Conservation (phyloP, 2,329 filamentous ascomycete genomes). For the Talaromyces sp. region DNA sequence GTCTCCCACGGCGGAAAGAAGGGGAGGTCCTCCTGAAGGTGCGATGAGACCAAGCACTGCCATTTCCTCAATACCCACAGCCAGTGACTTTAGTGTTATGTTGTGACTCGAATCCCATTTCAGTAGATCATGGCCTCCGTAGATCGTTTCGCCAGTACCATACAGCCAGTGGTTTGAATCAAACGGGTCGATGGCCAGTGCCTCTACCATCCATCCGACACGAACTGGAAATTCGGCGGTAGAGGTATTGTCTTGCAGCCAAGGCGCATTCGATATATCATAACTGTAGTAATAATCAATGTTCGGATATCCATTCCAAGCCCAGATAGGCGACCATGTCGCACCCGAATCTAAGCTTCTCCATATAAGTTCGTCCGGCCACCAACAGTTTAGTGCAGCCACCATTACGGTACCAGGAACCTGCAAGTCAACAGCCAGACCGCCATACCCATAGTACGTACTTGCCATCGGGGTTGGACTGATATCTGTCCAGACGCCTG, state of each 20-base stretch:
- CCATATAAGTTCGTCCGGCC: constrained; percentile 57
- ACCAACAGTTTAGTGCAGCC: constrained; percentile 58
- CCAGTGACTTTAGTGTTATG: constrained; percentile 51
- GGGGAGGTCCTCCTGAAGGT: constrained; percentile 50
- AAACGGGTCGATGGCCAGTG: constrained; percentile 56
- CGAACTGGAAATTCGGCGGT: constrained; percentile 21
- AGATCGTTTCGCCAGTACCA: constrained; percentile 57
- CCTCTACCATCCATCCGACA: constrained; percentile 61
- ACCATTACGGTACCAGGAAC: constrained; percentile 57
- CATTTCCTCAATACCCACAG: constrained; percentile 56
- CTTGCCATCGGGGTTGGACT: constrained; percentile 51
- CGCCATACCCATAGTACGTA: constrained; percentile 56
- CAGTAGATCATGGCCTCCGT: constrained; percentile 54
- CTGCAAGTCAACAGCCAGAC: constrained; percentile 53
- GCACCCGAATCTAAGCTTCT: constrained; percentile 54
- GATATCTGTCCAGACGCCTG: constrained; percentile 54
- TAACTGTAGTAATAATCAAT: constrained; percentile 49
- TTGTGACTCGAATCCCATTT: constrained; percentile 54
- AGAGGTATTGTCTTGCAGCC: constrained; percentile 52
- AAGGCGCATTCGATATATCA: constrained; percentile 50
- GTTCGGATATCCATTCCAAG: constrained; percentile 48
- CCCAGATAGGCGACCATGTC: constrained; percentile 56
- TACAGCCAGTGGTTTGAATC: constrained; percentile 62
- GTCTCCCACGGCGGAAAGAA: constrained; percentile 53
- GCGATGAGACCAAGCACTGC: constrained; percentile 51